A percentile compares a stretch with the other conserved stretches of the same genome.
phyloP scores from a whole-genome alignment of 2,329 filamentous ascomycete species.

The Lithohypha guttulata region DNA sequence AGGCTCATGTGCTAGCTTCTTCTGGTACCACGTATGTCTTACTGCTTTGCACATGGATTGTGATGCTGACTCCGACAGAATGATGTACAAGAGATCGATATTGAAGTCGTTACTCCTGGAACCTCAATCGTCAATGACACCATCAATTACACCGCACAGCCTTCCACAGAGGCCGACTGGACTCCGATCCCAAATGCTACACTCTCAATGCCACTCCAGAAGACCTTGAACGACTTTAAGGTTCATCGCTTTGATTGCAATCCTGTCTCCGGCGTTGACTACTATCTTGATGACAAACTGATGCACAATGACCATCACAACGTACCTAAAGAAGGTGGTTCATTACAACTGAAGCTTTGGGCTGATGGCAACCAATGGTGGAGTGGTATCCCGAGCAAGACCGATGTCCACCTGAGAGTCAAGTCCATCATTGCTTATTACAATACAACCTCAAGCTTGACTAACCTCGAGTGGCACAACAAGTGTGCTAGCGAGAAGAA shows the following conservation, averaged over 20 bases:
- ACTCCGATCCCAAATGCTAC: slow-evolving; percentile 21
- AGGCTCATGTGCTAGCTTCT: slow-evolving; percentile 24
- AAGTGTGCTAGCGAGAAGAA: slow-evolving; percentile 3
- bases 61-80: slow-evolving; percentile 15
- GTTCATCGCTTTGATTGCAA: slow-evolving; percentile 25
- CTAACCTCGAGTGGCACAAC: background rate
- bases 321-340: slow-evolving; percentile 19
- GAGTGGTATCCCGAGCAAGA: slow-evolving; percentile 23
- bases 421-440: slow-evolving; percentile 22
- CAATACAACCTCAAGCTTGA: slow-evolving; percentile 18
- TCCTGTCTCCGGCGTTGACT: slow-evolving; percentile 16
- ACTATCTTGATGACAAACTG: slow-evolving; percentile 22
- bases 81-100: slow-evolving; percentile 24
- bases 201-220: slow-evolving; percentile 17
- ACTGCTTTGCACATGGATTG: background rate
- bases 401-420: slow-evolving; percentile 21
- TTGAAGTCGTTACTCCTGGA: slow-evolving; percentile 23
- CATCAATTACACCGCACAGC: slow-evolving; percentile 25
- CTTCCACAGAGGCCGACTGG: slow-evolving; percentile 18
- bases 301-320: slow-evolving; percentile 17
- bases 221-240: slow-evolving; percentile 15
- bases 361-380: slow-evolving; percentile 24
- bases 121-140: slow-evolving; percentile 19
- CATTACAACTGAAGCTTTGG: slow-evolving; percentile 25
- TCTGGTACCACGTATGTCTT: slow-evolving; percentile 24